Conservation (phyloP, 805 yeast species). For the Zygosaccharomyces lentus region DNA sequence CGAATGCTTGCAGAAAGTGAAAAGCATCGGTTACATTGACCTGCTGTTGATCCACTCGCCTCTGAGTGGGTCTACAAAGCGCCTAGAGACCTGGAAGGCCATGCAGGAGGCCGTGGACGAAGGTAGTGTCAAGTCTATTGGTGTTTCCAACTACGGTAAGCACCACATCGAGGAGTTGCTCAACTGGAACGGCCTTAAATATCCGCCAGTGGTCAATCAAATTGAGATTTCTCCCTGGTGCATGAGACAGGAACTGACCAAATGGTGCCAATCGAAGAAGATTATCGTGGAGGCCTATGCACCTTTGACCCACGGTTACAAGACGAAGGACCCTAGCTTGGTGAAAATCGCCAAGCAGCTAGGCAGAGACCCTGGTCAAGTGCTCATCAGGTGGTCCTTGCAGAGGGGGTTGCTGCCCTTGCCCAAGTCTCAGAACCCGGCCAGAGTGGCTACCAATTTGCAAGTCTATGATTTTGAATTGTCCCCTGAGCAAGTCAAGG, state of each 20-base stretch:
- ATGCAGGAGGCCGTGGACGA: constrained; percentile 65
- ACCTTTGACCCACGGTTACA: constrained; percentile 66
- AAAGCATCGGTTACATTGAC: constrained; percentile 63
- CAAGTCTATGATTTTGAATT: constrained; percentile 50
- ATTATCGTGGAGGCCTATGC: constrained; percentile 72
- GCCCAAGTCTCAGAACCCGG: constrained; percentile 56
- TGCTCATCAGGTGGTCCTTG: constrained; percentile 67
- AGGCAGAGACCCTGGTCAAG: constrained; percentile 53
- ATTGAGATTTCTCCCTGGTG: constrained; percentile 84
- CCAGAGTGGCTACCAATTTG: constrained; percentile 52
- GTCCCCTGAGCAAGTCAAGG: constrained; percentile 39
- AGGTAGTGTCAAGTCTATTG: constrained; percentile 61
- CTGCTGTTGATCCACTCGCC: constrained; percentile 68
- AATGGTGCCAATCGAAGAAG: constrained; percentile 51
- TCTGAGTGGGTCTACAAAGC: constrained; percentile 39
- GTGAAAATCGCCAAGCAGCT: constrained; percentile 46
- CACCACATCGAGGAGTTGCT: constrained; percentile 58
- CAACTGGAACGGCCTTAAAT: constrained; percentile 48
- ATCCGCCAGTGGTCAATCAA: constrained; percentile 72
- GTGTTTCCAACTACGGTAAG: constrained; percentile 71
- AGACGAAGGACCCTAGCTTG: constrained; percentile 52
- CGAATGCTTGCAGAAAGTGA: constrained; percentile 49
- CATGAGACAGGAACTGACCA: constrained; percentile 59
- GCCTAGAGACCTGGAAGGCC: constrained; percentile 66
- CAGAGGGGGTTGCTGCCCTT: constrained; percentile 68